Percentiles rank a stretch among this genome's conserved stretches.
Evolutionary conservation across 495 filamentous ascomycete genomes (phyloP).

Genomic region (Corynascus novoguineensis): DNA sequence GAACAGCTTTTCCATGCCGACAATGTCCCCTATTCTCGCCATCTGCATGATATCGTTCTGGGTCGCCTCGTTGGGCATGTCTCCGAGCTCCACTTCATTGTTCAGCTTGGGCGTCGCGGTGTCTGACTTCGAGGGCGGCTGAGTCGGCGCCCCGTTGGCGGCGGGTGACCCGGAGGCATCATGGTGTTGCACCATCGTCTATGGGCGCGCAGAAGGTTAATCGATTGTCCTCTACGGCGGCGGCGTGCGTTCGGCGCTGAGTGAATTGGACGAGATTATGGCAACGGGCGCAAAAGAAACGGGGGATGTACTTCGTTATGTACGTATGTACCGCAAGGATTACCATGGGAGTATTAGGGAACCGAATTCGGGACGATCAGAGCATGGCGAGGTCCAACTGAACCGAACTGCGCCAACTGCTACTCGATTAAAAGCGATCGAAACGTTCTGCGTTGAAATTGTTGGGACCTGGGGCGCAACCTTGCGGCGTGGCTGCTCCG

Average conservation of each 20-base stretch:
- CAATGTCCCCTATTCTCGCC: constrained; percentile 79
- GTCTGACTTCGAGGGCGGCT: constrained; percentile 53
- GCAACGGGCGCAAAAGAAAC: not conserved
- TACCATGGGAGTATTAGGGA: not conserved
- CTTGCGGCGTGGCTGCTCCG: constrained; percentile 1
- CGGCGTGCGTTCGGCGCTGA: not conserved
- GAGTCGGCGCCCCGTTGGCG: constrained; percentile 34
- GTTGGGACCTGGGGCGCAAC: not conserved
- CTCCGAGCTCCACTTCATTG: constrained; percentile 64
- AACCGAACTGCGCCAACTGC: not conserved
- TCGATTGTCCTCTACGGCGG: not conserved
- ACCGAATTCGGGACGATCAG: not conserved
- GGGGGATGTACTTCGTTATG: too few relatives aligned
- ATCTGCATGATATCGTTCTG: constrained; percentile 95
- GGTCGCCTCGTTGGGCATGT: constrained; percentile 46
- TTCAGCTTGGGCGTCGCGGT: constrained; percentile 56
- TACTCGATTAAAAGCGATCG: not conserved
- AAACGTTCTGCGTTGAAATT: not conserved
- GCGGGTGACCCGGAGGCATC: constrained; percentile 20
- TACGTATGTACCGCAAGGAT: too few relatives aligned
- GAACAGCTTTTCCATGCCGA: constrained; percentile 81
- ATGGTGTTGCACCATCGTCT: constrained; percentile 25
- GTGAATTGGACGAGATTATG: not conserved
- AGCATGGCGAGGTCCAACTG: not conserved
- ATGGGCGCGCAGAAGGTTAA: not conserved